Percentiles rank a stretch among this genome's conserved stretches.
Evolutionary conservation across 345 rosid genomes (phyloP).

Genomic region (Aurinia saxatilis): DNA sequence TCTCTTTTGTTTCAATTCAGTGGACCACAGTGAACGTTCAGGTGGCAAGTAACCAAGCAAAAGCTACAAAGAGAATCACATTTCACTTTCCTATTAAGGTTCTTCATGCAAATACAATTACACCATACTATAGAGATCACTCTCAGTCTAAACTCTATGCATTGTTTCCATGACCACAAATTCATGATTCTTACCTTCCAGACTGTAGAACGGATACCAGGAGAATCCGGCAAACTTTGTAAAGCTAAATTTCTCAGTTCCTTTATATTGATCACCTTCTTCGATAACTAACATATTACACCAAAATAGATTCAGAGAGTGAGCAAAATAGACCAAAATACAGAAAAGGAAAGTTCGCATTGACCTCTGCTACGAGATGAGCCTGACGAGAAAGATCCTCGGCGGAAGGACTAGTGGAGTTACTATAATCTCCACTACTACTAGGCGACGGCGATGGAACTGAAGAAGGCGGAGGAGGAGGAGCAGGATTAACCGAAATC

Average conservation of each 20-base stretch:
- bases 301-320: background rate
- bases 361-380: constrained; percentile 73
- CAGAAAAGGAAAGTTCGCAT: background rate
- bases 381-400: constrained; percentile 83
- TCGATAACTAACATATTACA: constrained; percentile 48
- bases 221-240: constrained; percentile 82
- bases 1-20: constrained; percentile 79
- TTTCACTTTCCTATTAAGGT: background rate
- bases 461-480: no score
- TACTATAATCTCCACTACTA: constrained; percentile 34
- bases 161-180: no score
- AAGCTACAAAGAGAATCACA: constrained; percentile 44
- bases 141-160: no score
- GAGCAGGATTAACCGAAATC: background rate
- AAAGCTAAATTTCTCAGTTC: constrained; percentile 78
- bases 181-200: constrained; percentile 60
- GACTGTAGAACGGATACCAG: constrained; percentile 76
- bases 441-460: constrained; percentile 39
- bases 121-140: no score
- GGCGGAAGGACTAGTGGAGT: constrained; percentile 33
- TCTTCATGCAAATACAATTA: no score
- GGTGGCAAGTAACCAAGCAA: constrained; percentile 85
- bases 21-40: constrained; percentile 79
- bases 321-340: no score
- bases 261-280: constrained; percentile 71